These are phyloP conservation scores for Penicillium freii DNA, from an alignment of 2,329 filamentous ascomycete genomes.

Conservation along the genomic window DNA sequence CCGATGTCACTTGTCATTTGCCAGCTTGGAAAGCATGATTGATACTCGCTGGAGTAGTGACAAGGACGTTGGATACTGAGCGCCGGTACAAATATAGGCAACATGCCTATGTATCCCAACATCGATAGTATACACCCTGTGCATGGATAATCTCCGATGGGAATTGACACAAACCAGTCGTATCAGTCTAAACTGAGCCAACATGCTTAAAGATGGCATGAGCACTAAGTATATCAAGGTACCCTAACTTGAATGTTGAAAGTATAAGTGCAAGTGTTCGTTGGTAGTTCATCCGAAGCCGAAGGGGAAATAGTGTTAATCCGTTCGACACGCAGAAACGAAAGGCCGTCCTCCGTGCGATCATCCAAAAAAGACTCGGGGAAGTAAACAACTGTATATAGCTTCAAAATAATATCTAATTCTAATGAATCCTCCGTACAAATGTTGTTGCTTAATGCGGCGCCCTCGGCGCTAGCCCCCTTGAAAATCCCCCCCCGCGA, in stretches of 20 bases:
- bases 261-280: neutral
- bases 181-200: neutral
- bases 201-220: neutral
- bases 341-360: constrained; percentile 42
- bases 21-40: neutral
- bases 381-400: constrained; percentile 27
- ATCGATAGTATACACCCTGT: neutral
- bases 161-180: neutral
- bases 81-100: neutral
- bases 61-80: too few species aligned
- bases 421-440: constrained; percentile 14
- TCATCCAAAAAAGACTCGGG: constrained; percentile 25
- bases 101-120: neutral
- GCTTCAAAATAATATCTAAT: constrained; percentile 20
- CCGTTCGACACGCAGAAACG: constrained; percentile 43
- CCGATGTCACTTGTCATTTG: neutral
- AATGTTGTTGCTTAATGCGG: constrained; percentile 36
- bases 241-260: neutral
- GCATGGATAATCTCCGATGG: neutral
- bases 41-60: neutral
- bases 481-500: constrained; percentile 34
- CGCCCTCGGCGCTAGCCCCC: constrained; percentile 36
- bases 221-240: neutral
- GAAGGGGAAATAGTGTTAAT: constrained; percentile 44
- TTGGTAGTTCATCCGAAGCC: constrained; percentile 27